Base-by-base conservation (phyloP, 2,329 filamentous ascomycete genomes). In the Ustilaginoidea virens region DNA sequence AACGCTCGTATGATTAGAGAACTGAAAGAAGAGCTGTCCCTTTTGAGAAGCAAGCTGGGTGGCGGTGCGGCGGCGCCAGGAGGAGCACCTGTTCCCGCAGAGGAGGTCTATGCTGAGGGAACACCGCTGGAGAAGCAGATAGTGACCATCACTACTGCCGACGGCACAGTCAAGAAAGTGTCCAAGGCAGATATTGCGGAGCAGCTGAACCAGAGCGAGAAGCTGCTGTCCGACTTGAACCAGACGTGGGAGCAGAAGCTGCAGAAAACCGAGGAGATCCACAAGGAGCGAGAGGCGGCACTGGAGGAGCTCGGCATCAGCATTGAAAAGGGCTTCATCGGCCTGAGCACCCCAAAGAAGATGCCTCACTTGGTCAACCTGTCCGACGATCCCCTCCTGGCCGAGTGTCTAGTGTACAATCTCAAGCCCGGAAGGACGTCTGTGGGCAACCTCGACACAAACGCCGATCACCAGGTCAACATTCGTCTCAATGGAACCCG, bases 201-300 rank as follows among this genome's bases (percentile, higher is more conserved):
- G 51, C 92, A 98, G 52, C 63, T 98, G 16, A 86, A 77, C 42
- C 90, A 96, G 51, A 93, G 83, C 39, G 90, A 98, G 56, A 98
- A 98, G 56, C 68, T 98, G 13, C 80, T 96, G 46, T 77, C 80
- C 28, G 90, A 98, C 49, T 69, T 98, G 30, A 98, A 98, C 46
- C 86, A 98, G 56, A 98, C 90, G 0, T 98, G 90, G 90, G 90
- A 98, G 57, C 73, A 98, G 57, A 96, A 96, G 54, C 60, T 98
- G 36, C 68, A 74, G 39, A 94, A 92, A 58, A 98, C 90, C 0
- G 90, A 98, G 51, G 75, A 87, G 42, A 96, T 98, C 31, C 90
- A 98, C 61, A 94, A 93, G 50, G 90, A 98, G 55, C 75, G 90
- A 40, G 90, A 98, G 54, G 74, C 85, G 27, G 90, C 90, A 7